Evolutionary conservation across 306 rosid genomes (phyloP).

Genomic region (Potentilla sterilis): DNA sequence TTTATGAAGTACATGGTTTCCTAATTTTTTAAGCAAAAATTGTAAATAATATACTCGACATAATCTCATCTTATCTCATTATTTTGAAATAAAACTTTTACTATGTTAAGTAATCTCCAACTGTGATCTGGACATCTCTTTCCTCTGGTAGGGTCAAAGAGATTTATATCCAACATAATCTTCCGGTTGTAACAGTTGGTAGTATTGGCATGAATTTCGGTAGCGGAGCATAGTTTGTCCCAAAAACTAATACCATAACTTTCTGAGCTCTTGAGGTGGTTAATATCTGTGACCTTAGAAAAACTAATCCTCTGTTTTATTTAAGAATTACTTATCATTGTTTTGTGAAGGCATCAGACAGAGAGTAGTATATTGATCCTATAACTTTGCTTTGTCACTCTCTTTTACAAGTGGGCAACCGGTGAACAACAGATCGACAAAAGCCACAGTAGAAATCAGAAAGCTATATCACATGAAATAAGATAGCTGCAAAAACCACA

Average conservation of each 20-base stretch:
- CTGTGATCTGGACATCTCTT: too few species aligned
- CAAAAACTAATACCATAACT: not conserved
- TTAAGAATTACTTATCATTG: not conserved
- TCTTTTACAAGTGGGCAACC: not conserved
- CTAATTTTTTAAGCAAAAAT: too few species aligned
- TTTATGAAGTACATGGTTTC: conserved; percentile 80
- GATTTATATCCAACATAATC: too few species aligned
- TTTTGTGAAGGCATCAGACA: not conserved
- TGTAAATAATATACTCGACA: too few species aligned
- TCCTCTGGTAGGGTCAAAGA: too few species aligned
- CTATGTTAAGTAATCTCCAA: too few species aligned
- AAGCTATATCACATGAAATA: not conserved
- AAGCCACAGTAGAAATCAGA: not conserved
- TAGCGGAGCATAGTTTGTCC: conserved; percentile 50
- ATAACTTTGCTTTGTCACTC: not conserved
- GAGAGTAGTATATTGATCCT: not conserved
- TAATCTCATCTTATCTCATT: too few species aligned
- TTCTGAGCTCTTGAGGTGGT: not conserved
- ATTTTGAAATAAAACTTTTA: too few species aligned
- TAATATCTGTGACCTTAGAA: not conserved
- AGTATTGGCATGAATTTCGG: conserved; percentile 91
- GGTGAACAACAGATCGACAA: not conserved
- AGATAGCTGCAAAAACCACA: not conserved
- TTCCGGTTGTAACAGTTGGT: conserved; percentile 78
- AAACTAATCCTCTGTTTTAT: not conserved